phyloP scores from a whole-genome alignment of 176 grass and related monocot species.

The Triticum urartu region DNA sequence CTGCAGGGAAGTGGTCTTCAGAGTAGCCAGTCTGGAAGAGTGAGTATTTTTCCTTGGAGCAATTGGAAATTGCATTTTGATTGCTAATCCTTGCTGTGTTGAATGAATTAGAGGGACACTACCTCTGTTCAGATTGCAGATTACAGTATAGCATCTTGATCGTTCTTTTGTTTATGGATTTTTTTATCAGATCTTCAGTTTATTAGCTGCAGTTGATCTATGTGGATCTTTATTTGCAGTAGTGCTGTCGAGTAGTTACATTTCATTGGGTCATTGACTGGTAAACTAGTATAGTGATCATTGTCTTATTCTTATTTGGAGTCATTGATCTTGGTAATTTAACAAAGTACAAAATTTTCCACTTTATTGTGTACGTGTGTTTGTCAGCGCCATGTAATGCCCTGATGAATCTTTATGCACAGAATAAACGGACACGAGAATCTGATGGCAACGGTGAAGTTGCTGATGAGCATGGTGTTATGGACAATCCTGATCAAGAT shows the following conservation, averaged over 20 bases:
- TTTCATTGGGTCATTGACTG: neutral
- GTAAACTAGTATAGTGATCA: neutral
- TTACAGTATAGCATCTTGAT: neutral
- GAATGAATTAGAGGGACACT: neutral
- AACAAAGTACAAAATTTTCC: neutral
- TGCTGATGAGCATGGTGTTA: neutral
- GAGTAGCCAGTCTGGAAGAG: neutral
- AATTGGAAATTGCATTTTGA: neutral
- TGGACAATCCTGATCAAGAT: neutral
- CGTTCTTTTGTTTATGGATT: neutral
- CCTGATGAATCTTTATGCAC: neutral
- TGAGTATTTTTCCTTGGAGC: neutral
- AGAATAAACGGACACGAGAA: neutral
- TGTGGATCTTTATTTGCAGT: neutral
- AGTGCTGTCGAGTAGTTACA: neutral
- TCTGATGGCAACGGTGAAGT: neutral
- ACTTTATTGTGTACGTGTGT: neutral
- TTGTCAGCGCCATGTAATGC: neutral
- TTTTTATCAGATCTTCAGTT: neutral
- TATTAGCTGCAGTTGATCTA: neutral
- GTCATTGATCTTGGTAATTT: too few relatives aligned
- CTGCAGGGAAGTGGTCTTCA: neutral
- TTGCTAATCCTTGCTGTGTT: neutral
- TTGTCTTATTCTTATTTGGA: too few relatives aligned
- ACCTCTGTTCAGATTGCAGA: neutral